Evolutionary conservation across 140 eudicot species (phyloP).

Genomic region (Erigeron philadelphicus): DNA sequence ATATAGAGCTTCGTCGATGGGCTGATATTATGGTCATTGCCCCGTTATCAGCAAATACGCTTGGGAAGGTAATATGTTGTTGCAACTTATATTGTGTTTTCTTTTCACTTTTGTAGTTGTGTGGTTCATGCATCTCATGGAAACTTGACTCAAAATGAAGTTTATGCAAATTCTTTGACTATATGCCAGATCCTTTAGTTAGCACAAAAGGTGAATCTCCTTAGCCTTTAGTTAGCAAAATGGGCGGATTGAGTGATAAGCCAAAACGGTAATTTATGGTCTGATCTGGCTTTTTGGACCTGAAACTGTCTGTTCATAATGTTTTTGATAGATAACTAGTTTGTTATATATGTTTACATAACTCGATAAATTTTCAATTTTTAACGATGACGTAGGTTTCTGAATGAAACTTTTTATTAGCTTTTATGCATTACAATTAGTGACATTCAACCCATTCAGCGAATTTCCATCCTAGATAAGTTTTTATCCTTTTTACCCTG

Average conservation of each 20-base stretch:
- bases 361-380: not conserved
- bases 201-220: not conserved
- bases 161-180: not conserved
- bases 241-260: not conserved
- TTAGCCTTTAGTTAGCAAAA: not conserved
- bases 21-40: conserved; percentile 95
- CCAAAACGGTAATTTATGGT: not conserved
- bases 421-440: not conserved
- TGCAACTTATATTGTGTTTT: not conserved
- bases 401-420: not conserved
- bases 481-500: not conserved
- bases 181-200: not conserved
- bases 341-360: not conserved
- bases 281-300: not conserved
- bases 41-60: conserved; percentile 91
- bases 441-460: not conserved
- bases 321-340: not conserved
- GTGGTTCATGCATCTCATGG: not conserved
- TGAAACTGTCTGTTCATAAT: not conserved
- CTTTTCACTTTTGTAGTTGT: not conserved
- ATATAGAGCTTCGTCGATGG: conserved; percentile 89
- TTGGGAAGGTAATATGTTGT: conserved; percentile 61
- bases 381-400: not conserved
- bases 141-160: not conserved
- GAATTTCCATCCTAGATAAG: not conserved